Conservation (phyloP, 2,329 filamentous ascomycete species). For the Emmonsiellopsis sp. region DNA sequence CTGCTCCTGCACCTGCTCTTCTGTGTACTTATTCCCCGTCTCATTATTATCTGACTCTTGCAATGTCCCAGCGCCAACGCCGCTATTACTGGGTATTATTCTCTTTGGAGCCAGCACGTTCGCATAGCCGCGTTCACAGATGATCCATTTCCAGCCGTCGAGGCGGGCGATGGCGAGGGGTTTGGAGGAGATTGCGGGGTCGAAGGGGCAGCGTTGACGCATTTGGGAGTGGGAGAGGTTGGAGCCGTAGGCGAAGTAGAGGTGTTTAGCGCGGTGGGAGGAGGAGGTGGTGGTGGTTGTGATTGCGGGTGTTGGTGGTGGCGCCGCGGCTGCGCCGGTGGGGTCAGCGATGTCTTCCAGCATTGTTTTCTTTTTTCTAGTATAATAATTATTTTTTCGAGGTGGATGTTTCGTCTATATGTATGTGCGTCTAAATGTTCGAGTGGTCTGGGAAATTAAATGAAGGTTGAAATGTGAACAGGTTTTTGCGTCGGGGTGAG, state of each 20-base stretch:
- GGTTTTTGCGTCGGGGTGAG: too few species aligned
- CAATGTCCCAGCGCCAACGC: slow-evolving; percentile 10
- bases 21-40: slow-evolving; percentile 14
- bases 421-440: too few species aligned
- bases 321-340: neutral
- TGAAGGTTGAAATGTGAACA: too few species aligned
- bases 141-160: slow-evolving; percentile 31
- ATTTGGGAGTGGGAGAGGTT: slow-evolving; percentile 35
- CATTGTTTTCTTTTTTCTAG: neutral
- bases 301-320: neutral
- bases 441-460: too few species aligned
- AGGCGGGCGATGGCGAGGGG: slow-evolving; percentile 31
- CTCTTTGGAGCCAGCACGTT: slow-evolving; percentile 25
- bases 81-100: neutral
- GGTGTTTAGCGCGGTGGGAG: slow-evolving; percentile 2
- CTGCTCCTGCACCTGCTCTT: slow-evolving; percentile 10
- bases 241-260: slow-evolving; percentile 37
- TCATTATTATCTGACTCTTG: slow-evolving; percentile 5
- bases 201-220: slow-evolving; percentile 25
- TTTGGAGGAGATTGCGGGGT: slow-evolving; percentile 22
- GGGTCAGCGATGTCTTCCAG: neutral
- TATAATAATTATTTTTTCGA: neutral
- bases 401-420: too few species aligned
- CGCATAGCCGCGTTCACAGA: slow-evolving; percentile 32
- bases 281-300: neutral